phyloP scores from a whole-genome alignment of 352 stramenopile species.

The Aphanomyces astaci region DNA sequence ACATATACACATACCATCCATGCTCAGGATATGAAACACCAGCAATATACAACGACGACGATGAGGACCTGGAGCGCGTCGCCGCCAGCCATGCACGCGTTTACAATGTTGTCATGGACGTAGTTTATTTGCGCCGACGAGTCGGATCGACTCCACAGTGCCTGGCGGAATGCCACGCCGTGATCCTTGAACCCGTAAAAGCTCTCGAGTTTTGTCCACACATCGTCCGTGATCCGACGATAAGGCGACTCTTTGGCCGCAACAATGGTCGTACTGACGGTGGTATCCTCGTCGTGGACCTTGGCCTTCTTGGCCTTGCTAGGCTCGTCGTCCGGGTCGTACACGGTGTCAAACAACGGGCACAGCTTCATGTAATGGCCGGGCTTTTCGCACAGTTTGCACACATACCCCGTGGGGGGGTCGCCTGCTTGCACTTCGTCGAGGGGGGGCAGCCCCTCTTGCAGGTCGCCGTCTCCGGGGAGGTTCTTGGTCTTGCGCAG shows the following conservation, averaged over 20 bases:
- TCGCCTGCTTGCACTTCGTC: constrained; percentile 40
- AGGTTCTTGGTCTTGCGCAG: constrained; percentile 78
- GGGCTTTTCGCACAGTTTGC: constrained; percentile 56
- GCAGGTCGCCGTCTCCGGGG: constrained; percentile 37
- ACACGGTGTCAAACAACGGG: constrained; percentile 47
- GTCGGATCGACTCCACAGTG: constrained; percentile 73
- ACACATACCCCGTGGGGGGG: constrained; percentile 57
- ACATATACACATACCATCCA: not conserved
- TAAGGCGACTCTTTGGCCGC: constrained; percentile 64
- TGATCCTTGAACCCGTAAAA: constrained; percentile 66
- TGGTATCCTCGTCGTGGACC: constrained; percentile 30
- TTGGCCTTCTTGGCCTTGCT: constrained; percentile 28
- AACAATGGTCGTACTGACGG: constrained; percentile 7
- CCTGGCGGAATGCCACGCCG: not conserved
- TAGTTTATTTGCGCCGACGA: constrained; percentile 69
- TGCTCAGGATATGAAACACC: not conserved
- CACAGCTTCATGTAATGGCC: constrained; percentile 77
- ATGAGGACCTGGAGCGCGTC: constrained; percentile 50
- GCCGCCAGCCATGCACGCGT: constrained; percentile 45
- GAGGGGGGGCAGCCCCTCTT: constrained; percentile 40
- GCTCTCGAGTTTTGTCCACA: constrained; percentile 44
- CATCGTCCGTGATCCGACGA: constrained; percentile 47
- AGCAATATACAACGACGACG: not conserved
- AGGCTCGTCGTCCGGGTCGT: constrained; percentile 39
- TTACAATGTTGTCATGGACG: constrained; percentile 57